These are phyloP conservation scores for Lactarius pseudohatsudake DNA, from an alignment of 768 basidiomycete genomes.

Conservation along the genomic window DNA sequence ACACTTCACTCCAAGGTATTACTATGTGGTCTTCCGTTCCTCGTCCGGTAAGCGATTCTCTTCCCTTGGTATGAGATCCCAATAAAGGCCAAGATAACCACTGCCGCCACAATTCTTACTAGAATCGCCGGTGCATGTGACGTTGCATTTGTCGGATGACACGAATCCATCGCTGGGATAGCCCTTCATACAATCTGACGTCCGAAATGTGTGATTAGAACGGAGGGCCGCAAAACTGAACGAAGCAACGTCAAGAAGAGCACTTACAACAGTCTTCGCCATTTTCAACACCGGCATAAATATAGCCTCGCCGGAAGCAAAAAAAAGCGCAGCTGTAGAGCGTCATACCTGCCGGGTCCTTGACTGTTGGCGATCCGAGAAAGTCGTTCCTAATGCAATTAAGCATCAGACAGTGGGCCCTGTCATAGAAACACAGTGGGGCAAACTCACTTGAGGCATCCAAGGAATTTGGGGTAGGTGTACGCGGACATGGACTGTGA, in stretches of 20 bases:
- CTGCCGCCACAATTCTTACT: conserved; percentile 61
- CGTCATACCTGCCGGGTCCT: conserved; percentile 57
- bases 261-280: conserved; percentile 60
- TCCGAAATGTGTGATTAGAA: conserved; percentile 6
- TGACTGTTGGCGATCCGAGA: conserved; percentile 46
- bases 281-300: conserved; percentile 73
- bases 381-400: conserved; percentile 48
- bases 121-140: conserved; percentile 60
- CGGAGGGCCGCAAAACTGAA: not conserved
- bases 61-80: too few species aligned
- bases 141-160: conserved; percentile 49
- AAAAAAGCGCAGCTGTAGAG: conserved; percentile 49
- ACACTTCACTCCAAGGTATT: conserved; percentile 25
- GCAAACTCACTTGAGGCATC: conserved; percentile 57
- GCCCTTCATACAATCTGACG: conserved; percentile 60
- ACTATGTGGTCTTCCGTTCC: too few species aligned
- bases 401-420: conserved; percentile 37
- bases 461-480: conserved; percentile 39
- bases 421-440: conserved; percentile 5
- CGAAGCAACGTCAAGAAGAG: not conserved
- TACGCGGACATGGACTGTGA: conserved; percentile 4
- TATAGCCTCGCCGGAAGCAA: conserved; percentile 45
- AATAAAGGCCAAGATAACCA: conserved; percentile 57
- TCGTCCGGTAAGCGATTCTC: too few species aligned
- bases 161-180: conserved; percentile 43